Conservation (phyloP, 148 eudicot genomes). For the Silene uniflora region DNA sequence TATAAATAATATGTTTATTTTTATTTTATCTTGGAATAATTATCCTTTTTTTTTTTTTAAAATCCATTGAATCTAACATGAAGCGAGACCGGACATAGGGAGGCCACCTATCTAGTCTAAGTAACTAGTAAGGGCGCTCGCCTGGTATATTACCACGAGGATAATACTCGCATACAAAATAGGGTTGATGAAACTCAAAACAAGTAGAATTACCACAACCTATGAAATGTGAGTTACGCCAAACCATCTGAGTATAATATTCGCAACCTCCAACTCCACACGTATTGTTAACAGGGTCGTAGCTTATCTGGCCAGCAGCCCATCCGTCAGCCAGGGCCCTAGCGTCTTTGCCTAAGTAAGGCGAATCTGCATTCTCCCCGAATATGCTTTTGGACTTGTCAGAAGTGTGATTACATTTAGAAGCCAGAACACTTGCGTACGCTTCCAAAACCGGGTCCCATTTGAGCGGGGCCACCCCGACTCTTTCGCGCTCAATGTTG, state of each 20-base stretch:
- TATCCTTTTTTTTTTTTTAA: too few relatives aligned
- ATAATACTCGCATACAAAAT: conserved; percentile 2
- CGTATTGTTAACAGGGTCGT: background rate
- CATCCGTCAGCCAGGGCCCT: background rate
- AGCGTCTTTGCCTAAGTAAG: background rate
- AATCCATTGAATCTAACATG: too few relatives aligned
- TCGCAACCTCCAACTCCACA: background rate
- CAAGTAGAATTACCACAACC: background rate
- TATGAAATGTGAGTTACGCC: background rate
- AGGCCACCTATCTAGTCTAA: too few relatives aligned
- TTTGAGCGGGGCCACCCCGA: background rate
- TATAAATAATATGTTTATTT: too few relatives aligned
- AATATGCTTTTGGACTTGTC: background rate
- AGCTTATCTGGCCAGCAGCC: background rate
- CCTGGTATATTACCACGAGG: background rate
- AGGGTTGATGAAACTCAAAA: background rate
- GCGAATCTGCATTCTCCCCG: background rate
- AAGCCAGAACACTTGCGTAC: background rate
- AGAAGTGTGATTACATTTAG: background rate
- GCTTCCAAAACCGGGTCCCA: background rate
- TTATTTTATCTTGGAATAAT: too few relatives aligned
- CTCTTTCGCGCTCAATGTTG: background rate
- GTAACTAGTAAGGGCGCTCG: background rate
- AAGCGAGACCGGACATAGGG: background rate
- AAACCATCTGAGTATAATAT: background rate